These are phyloP conservation scores for Mycena albidolilacea DNA, from an alignment of 768 basidiomycete species.

Conservation along the genomic window DNA sequence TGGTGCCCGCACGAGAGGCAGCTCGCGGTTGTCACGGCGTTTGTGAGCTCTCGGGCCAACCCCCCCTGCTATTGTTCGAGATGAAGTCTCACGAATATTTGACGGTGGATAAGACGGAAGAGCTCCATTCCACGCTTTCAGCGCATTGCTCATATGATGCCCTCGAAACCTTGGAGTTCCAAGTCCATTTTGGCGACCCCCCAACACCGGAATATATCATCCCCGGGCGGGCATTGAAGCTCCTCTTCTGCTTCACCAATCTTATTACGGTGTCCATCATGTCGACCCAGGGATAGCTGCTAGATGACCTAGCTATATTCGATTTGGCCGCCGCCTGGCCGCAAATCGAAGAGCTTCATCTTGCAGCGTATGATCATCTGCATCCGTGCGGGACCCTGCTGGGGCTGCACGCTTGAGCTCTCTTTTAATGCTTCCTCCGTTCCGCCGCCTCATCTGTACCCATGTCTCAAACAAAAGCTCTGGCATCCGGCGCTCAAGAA, in stretches of 20 bases:
- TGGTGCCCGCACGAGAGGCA: not conserved
- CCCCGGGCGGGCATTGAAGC: not conserved
- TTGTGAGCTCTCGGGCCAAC: not conserved
- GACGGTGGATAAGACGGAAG: not conserved
- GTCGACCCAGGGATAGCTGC: not conserved
- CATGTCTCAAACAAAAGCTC: not conserved
- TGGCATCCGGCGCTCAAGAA: not conserved
- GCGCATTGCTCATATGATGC: no score
- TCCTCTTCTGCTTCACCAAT: not conserved
- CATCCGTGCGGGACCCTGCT: not conserved
- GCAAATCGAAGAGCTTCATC: not conserved
- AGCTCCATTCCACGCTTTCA: not conserved
- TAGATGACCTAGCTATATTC: not conserved
- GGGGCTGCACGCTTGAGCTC: not conserved
- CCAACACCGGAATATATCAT: not conserved
- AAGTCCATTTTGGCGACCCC: no score
- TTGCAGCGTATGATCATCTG: not conserved
- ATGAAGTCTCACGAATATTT: not conserved
- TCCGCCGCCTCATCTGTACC: not conserved
- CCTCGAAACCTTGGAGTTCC: no score
- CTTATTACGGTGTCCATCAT: not conserved
- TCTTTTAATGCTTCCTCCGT: conserved; percentile 3
- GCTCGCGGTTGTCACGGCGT: not conserved
- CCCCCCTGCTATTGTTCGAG: not conserved
- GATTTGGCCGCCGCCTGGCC: not conserved